Conservation (phyloP, 768 basidiomycete species). For the Russula ochroleuca region DNA sequence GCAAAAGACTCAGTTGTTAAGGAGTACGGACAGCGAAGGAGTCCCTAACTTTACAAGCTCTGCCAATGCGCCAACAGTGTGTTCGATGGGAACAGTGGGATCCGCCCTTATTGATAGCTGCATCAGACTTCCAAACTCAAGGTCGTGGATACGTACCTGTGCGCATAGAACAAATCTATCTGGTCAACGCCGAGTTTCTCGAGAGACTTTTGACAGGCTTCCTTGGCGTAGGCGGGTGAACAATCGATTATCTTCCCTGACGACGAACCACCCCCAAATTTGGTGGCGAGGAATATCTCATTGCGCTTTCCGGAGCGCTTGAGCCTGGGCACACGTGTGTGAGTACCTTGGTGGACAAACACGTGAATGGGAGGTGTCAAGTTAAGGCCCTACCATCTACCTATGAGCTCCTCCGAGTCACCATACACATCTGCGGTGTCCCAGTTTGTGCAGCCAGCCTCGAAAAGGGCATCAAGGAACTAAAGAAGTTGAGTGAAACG, state of each 20-base stretch:
- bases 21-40: constrained; percentile 32
- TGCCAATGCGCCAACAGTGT: constrained; percentile 24
- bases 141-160: constrained; percentile 28
- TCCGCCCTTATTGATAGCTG: constrained; percentile 3
- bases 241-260: constrained; percentile 27
- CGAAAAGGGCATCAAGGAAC: constrained; percentile 42
- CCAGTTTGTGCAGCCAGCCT: constrained; percentile 44
- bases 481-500: not conserved
- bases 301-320: constrained; percentile 50
- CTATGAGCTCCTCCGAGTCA: constrained; percentile 44
- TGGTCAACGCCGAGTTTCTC: constrained; percentile 32
- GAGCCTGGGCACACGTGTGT: constrained; percentile 39
- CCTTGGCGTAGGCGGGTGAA: constrained; percentile 31
- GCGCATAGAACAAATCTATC: constrained; percentile 37
- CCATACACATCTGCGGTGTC: constrained; percentile 45
- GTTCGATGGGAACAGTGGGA: constrained; percentile 25
- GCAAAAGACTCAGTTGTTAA: not conserved
- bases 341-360: too few relatives aligned
- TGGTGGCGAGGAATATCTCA: constrained; percentile 45
- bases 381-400: constrained; percentile 38
- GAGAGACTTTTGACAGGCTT: constrained; percentile 31
- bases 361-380: too few relatives aligned
- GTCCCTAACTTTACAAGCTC: constrained; percentile 34
- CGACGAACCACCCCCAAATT: constrained; percentile 34
- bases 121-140: not conserved